Percentiles rank a stretch among this genome's conserved stretches.
phyloP scores from a whole-genome alignment of 768 basidiomycete species.

The Auricularia auricula-judae region DNA sequence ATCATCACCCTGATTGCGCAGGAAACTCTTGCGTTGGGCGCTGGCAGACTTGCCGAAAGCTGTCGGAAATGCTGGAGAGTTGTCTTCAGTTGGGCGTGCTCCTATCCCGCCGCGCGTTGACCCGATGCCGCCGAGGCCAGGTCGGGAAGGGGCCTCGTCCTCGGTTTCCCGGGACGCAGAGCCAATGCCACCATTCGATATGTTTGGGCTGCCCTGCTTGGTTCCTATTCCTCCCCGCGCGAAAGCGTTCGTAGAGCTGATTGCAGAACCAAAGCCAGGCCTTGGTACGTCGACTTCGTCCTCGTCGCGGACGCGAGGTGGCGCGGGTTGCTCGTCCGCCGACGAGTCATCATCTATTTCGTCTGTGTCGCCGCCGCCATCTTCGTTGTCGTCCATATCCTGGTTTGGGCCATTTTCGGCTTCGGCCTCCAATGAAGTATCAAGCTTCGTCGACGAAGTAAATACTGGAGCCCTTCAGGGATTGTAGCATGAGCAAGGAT shows the following conservation, averaged over 20 bases:
- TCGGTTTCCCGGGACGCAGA: neutral
- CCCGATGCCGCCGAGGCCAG: neutral
- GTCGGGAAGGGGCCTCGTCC: neutral
- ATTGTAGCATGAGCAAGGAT: slow-evolving; percentile 3
- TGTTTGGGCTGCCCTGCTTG: slow-evolving; percentile 3
- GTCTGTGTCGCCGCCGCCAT: slow-evolving; percentile 25
- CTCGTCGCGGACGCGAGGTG: slow-evolving; percentile 43
- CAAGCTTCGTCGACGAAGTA: slow-evolving; percentile 32
- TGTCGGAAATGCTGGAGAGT: slow-evolving; percentile 16
- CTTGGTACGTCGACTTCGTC: slow-evolving; percentile 31
- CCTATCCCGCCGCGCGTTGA: neutral
- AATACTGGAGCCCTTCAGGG: slow-evolving; percentile 48
- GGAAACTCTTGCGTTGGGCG: slow-evolving; percentile 34
- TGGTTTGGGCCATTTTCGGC: slow-evolving; percentile 7
- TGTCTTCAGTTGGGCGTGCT: slow-evolving; percentile 4
- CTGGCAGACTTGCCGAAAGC: slow-evolving; percentile 22
- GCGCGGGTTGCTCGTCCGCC: slow-evolving; percentile 41
- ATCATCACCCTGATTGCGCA: slow-evolving; percentile 30
- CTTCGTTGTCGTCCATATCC: slow-evolving; percentile 20
- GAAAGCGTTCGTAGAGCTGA: neutral
- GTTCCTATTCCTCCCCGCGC: slow-evolving; percentile 13
- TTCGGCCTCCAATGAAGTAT: slow-evolving; percentile 8
- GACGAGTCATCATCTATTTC: slow-evolving; percentile 32
- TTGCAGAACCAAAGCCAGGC: slow-evolving; percentile 28
- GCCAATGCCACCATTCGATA: neutral